Evolutionary conservation across 1,139 yeast species (phyloP).

Genomic region (Yamadazyma spencermartinsiae): DNA sequence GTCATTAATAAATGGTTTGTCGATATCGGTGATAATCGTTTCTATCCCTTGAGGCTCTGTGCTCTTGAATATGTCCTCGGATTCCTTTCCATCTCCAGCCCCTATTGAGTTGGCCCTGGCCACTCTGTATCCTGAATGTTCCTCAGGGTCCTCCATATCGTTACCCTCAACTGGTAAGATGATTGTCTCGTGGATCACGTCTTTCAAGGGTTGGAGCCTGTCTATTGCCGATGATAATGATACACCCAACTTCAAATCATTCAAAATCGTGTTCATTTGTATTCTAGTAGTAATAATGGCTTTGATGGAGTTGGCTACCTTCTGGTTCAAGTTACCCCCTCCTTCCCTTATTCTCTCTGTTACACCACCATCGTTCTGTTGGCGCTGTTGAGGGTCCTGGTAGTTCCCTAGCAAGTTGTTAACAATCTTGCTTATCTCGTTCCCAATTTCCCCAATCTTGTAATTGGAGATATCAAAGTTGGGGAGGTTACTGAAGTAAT

Average conservation of each 20-base stretch:
- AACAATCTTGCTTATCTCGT: conserved; percentile 12
- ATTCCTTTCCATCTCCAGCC: conserved; percentile 6
- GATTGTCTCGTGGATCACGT: conserved; percentile 48
- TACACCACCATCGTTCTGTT: neutral
- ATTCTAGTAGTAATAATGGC: conserved; percentile 43
- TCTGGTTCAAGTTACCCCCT: conserved; percentile 2
- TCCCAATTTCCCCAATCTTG: conserved; percentile 12
- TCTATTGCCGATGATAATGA: conserved; percentile 56
- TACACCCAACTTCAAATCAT: conserved; percentile 52
- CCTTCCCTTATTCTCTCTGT: neutral
- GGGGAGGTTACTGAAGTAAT: conserved; percentile 7
- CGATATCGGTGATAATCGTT: conserved; percentile 45
- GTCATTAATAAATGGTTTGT: conserved; percentile 50
- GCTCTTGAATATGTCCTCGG: neutral
- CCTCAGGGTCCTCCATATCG: conserved; percentile 3
- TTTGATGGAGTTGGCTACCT: conserved; percentile 13
- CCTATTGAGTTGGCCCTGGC: conserved; percentile 14
- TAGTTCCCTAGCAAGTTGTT: conserved; percentile 6
- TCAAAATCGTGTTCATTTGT: conserved; percentile 51
- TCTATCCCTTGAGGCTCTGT: conserved; percentile 61
- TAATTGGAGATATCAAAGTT: conserved; percentile 9
- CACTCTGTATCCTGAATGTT: conserved; percentile 20
- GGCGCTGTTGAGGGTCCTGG: neutral
- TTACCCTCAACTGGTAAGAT: conserved; percentile 51
- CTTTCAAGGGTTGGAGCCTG: conserved; percentile 56